A percentile compares a stretch with the other conserved stretches of the same genome.
phyloP scores from a whole-genome alignment of 441 rosid species.

The Erysimum cheiri region DNA sequence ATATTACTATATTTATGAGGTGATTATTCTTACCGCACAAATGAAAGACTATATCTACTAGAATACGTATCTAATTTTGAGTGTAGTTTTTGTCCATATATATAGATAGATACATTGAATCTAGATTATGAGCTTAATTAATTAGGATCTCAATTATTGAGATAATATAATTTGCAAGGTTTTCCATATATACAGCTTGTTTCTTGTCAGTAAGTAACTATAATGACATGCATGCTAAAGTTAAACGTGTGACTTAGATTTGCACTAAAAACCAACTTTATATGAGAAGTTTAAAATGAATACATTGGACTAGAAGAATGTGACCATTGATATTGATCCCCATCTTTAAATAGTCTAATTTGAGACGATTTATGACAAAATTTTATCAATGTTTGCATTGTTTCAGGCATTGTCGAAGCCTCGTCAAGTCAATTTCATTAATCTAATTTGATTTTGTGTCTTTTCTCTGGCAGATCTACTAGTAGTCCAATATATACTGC shows the following conservation, averaged over 20 bases:
- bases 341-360: neutral
- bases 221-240: conserved; percentile 13
- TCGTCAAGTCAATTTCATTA: neutral
- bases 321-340: conserved; percentile 10
- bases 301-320: neutral
- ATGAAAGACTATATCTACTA: conserved; percentile 19
- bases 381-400: neutral
- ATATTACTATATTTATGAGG: conserved; percentile 9
- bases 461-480: neutral
- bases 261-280: conserved; percentile 2
- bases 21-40: conserved; percentile 19
- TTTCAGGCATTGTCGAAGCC: neutral
- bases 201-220: conserved; percentile 18
- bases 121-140: conserved; percentile 13
- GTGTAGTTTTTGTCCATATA: conserved; percentile 16
- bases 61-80: conserved; percentile 21
- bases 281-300: conserved; percentile 10
- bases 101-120: conserved; percentile 21
- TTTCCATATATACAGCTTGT: conserved; percentile 9
- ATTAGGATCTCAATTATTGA: neutral
- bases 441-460: neutral
- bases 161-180: conserved; percentile 12
- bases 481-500: neutral
- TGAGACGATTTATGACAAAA: neutral
- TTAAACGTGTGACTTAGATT: conserved; percentile 30